phyloP scores from a whole-genome alignment of 768 basidiomycete species.

The Gloeophyllum trabeum region DNA sequence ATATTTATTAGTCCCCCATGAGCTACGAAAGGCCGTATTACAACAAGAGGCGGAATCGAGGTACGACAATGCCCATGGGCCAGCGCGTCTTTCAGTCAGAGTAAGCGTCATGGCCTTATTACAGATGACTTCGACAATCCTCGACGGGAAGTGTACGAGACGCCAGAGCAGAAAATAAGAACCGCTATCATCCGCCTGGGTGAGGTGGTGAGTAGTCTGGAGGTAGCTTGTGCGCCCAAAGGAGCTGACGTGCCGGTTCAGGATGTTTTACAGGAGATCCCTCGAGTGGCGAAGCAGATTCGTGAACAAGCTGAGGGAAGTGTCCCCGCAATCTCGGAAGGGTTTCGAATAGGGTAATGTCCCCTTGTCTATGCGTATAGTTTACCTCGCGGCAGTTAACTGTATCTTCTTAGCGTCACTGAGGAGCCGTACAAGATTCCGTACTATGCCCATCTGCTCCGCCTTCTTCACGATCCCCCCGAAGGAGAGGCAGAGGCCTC shows the following conservation, averaged over 20 bases:
- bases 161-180: slow-evolving; percentile 65
- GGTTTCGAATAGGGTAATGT: slow-evolving; percentile 60
- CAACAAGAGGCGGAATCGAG: no score
- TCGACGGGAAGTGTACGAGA: slow-evolving; percentile 51
- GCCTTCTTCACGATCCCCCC: slow-evolving; percentile 45
- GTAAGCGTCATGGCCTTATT: no score
- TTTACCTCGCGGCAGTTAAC: slow-evolving; percentile 5
- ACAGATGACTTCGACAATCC: slow-evolving; percentile 53
- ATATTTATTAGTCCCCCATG: no score
- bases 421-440: slow-evolving; percentile 94
- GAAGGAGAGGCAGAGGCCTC: slow-evolving; percentile 24
- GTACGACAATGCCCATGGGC: no score
- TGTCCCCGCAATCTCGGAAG: slow-evolving; percentile 58
- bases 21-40: no score
- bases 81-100: no score
- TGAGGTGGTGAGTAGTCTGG: slow-evolving; percentile 58
- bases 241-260: slow-evolving; percentile 16
- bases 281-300: slow-evolving; percentile 54
- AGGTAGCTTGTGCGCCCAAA: no score
- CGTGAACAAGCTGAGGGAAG: slow-evolving; percentile 46
- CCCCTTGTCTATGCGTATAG: neutral
- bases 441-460: slow-evolving; percentile 74
- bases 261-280: slow-evolving; percentile 65
- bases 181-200: slow-evolving; percentile 60
- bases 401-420: slow-evolving; percentile 44